A percentile compares a stretch with the other conserved stretches of the same genome.
phyloP scores from a whole-genome alignment of 257 asterid genomes.

The Ballota nigra region DNA sequence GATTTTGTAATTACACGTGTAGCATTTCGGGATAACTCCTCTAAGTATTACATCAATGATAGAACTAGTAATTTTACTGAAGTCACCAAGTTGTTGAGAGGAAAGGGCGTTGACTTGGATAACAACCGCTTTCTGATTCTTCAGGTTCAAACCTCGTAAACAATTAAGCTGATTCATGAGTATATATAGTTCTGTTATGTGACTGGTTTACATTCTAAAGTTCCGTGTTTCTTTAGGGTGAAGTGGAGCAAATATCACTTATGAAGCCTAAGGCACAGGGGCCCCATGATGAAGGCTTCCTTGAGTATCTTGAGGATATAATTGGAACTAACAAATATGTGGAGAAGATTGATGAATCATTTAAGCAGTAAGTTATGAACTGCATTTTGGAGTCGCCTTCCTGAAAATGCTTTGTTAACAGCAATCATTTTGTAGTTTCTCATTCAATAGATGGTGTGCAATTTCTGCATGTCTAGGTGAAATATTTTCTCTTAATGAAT shows the following conservation, averaged over 20 bases:
- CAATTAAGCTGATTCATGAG: not conserved
- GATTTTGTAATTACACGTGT: constrained; percentile 78
- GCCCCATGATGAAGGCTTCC: constrained; percentile 98
- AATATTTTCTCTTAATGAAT: not conserved
- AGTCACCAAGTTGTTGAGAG: constrained; percentile 88
- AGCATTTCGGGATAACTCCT: constrained; percentile 89
- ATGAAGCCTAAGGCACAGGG: constrained; percentile 99
- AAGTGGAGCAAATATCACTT: constrained; percentile 96
- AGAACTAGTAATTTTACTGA: constrained; percentile 84
- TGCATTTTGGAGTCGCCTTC: constrained; percentile 9
- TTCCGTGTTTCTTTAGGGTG: constrained; percentile 63
- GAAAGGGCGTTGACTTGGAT: constrained; percentile 97
- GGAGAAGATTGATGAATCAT: constrained; percentile 90
- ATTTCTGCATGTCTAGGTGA: not conserved
- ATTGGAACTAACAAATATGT: constrained; percentile 96
- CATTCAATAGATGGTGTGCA: not conserved
- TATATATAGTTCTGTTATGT: not conserved
- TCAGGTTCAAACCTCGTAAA: constrained; percentile 53
- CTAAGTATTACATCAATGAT: constrained; percentile 79
- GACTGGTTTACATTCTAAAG: constrained; percentile 10
- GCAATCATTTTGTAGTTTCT: not conserved
- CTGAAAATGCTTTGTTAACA: not conserved
- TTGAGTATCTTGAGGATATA: constrained; percentile 96
- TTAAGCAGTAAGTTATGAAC: constrained; percentile 64
- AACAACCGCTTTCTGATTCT: constrained; percentile 94